Percentiles rank a stretch among this genome's conserved stretches.
phyloP scores from a whole-genome alignment of 305 asterid species.

The Fraxinus sp. region DNA sequence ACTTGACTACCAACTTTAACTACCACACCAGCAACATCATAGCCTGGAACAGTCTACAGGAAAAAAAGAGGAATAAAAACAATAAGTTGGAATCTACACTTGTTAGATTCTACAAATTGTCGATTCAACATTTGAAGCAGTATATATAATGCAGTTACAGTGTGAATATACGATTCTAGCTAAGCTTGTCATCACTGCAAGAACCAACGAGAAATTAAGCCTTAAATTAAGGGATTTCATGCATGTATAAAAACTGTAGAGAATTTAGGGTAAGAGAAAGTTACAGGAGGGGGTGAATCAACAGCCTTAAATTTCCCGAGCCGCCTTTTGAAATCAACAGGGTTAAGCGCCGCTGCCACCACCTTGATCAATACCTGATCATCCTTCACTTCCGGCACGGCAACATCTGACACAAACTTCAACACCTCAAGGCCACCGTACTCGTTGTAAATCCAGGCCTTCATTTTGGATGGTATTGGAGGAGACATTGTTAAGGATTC shows the following conservation, averaged over 20 bases:
- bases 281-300: slow-evolving; percentile 53
- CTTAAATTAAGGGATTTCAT: neutral
- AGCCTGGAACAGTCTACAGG: neutral
- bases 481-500: slow-evolving; percentile 18
- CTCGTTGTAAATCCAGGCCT: slow-evolving; percentile 44
- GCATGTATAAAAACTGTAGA: neutral
- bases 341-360: slow-evolving; percentile 46
- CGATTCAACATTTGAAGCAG: neutral
- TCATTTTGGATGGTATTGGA: slow-evolving; percentile 39
- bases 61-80: neutral
- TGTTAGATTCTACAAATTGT: neutral
- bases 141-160: neutral
- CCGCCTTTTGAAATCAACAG: slow-evolving; percentile 50
- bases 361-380: slow-evolving; percentile 51
- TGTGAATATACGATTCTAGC: neutral
- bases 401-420: slow-evolving; percentile 36
- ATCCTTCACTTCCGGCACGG: slow-evolving; percentile 40
- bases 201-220: neutral
- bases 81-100: neutral
- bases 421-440: slow-evolving; percentile 45
- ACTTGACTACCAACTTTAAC: no score
- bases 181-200: neutral
- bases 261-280: neutral
- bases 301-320: slow-evolving; percentile 44
- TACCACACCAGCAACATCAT: no score